phyloP scores from a whole-genome alignment of 2,329 filamentous ascomycete species.

The Microcyclospora tardicrescens region DNA sequence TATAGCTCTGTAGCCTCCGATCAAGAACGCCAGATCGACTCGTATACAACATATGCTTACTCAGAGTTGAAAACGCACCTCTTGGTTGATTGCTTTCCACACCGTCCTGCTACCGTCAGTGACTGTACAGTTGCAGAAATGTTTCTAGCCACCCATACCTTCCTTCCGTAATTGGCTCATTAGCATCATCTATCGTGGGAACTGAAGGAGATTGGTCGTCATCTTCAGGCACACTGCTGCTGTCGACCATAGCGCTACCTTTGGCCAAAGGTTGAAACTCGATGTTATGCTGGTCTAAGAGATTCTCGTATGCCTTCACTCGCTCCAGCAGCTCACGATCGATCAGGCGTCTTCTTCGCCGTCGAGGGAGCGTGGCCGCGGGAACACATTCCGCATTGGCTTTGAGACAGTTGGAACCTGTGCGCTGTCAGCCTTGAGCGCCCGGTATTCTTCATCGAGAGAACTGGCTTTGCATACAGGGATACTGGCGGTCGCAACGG shows the following conservation, averaged over 20 bases:
- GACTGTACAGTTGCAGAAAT: too few relatives aligned
- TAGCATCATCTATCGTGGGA: constrained; percentile 14
- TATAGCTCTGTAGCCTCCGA: too few relatives aligned
- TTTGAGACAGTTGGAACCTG: constrained; percentile 53
- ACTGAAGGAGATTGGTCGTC: constrained; percentile 4
- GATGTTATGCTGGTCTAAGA: constrained; percentile 54
- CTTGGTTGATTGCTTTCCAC: too few relatives aligned
- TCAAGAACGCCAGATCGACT: too few relatives aligned
- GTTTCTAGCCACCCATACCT: not conserved
- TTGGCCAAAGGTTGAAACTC: constrained; percentile 52
- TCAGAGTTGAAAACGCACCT: too few relatives aligned
- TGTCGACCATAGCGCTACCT: constrained; percentile 2
- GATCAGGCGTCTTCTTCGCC: constrained; percentile 48
- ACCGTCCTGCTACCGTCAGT: too few relatives aligned
- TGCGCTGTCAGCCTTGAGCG: constrained; percentile 1
- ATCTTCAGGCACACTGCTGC: constrained; percentile 8
- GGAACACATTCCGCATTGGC: constrained; percentile 44
- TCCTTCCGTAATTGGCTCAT: not conserved
- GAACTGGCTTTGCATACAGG: constrained; percentile 54
- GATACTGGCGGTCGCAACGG: constrained; percentile 54
- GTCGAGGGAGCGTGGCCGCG: constrained; percentile 33
- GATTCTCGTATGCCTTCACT: constrained; percentile 53
- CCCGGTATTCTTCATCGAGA: not conserved
- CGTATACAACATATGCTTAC: too few relatives aligned
- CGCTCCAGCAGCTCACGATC: constrained; percentile 59